Conservation (phyloP, 2,329 filamentous ascomycete species). For the Penicillium sp. region DNA sequence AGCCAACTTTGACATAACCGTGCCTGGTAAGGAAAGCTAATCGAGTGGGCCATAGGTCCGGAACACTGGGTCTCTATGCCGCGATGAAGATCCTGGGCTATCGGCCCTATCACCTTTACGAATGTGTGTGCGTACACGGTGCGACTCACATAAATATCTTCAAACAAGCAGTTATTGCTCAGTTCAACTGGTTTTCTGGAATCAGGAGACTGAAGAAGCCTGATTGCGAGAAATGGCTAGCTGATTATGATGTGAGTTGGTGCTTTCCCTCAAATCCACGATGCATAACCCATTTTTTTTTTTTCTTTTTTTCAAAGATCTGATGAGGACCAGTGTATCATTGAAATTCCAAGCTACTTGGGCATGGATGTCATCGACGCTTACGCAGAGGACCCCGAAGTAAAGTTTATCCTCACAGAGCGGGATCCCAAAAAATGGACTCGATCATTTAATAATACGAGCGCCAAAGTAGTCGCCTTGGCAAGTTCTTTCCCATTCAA, state of each 20-base stretch:
- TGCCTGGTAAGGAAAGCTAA: not conserved
- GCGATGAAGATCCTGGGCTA: conserved; percentile 28
- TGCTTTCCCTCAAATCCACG: not conserved
- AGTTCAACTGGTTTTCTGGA: conserved; percentile 22
- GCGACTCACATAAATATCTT: conserved; percentile 19
- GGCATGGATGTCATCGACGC: conserved; percentile 20
- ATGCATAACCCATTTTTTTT: not conserved
- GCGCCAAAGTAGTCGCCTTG: conserved; percentile 6
- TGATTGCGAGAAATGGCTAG: conserved; percentile 24
- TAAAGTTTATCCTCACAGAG: conserved; percentile 32
- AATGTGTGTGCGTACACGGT: conserved; percentile 12
- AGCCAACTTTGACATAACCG: not conserved
- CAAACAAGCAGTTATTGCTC: conserved; percentile 18
- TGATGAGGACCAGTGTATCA: conserved; percentile 15
- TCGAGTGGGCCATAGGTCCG: conserved; percentile 17
- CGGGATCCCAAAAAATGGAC: conserved; percentile 27
- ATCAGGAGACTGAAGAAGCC: conserved; percentile 13
- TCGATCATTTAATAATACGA: conserved; percentile 25
- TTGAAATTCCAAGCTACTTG: conserved; percentile 28
- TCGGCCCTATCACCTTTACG: conserved; percentile 27
- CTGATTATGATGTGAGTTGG: conserved; percentile 21
- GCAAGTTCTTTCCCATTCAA: conserved; percentile 19
- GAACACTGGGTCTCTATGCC: conserved; percentile 25
- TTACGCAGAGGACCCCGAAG: conserved; percentile 25
- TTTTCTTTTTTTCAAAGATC: not conserved